phyloP scores from a whole-genome alignment of 1,284 basidiomycete genomes.

The Entoloma clypeatum region DNA sequence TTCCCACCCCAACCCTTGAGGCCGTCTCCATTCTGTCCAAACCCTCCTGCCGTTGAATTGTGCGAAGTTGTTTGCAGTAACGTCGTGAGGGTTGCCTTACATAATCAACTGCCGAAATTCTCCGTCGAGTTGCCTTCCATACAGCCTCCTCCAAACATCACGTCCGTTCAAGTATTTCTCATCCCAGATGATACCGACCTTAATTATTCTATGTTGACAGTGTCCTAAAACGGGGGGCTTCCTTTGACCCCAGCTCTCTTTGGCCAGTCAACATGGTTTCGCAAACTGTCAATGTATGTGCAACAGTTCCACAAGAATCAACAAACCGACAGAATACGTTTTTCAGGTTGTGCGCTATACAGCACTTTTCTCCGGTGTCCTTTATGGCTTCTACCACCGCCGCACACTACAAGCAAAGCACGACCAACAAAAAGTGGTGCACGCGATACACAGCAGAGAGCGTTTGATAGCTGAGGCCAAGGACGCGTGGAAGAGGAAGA shows the following conservation, averaged over 20 bases:
- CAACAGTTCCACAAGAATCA: neutral
- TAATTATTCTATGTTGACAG: neutral
- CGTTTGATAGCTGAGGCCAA: slow-evolving; percentile 84
- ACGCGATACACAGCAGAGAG: slow-evolving; percentile 70
- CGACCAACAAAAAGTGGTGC: slow-evolving; percentile 67
- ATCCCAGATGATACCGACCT: neutral
- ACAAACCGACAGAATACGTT: neutral
- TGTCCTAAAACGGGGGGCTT: slow-evolving; percentile 13
- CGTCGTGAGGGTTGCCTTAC: slow-evolving; percentile 21
- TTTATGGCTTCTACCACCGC: slow-evolving; percentile 92
- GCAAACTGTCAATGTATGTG: slow-evolving; percentile 58
- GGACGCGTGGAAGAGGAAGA: slow-evolving; percentile 85
- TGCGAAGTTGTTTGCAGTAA: neutral
- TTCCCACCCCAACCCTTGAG: no score
- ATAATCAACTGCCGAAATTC: slow-evolving; percentile 40
- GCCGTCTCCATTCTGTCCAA: no score
- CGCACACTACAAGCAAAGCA: slow-evolving; percentile 84
- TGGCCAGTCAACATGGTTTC: slow-evolving; percentile 46
- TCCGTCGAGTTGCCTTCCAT: slow-evolving; percentile 26
- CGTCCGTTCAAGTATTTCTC: slow-evolving; percentile 8
- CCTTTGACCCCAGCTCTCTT: slow-evolving; percentile 16
- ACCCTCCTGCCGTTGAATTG: no score
- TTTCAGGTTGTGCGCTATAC: slow-evolving; percentile 92
- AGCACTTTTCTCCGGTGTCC: slow-evolving; percentile 83
- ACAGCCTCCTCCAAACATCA: slow-evolving; percentile 19